Evolutionary conservation across 805 yeast genomes (phyloP).

Genomic region (Candida sanyiensis): DNA sequence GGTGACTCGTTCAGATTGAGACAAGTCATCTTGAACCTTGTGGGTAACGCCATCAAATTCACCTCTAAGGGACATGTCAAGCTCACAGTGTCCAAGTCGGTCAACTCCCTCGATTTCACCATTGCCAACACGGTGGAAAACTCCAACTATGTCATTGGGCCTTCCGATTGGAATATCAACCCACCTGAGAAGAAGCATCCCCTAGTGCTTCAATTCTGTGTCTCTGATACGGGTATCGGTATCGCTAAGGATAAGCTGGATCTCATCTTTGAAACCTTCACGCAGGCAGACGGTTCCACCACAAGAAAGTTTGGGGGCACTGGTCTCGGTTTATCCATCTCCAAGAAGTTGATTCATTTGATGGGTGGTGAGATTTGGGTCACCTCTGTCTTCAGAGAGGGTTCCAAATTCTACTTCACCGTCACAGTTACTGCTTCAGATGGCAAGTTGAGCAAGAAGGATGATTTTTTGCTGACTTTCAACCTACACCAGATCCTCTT

Average conservation of each 20-base stretch:
- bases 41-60: slow-evolving; percentile 87
- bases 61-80: slow-evolving; percentile 80
- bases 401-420: slow-evolving; percentile 80
- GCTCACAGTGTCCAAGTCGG: slow-evolving; percentile 61
- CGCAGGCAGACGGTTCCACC: slow-evolving; percentile 92
- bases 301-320: slow-evolving; percentile 93
- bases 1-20: slow-evolving; percentile 87
- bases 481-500: slow-evolving; percentile 63
- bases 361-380: slow-evolving; percentile 97
- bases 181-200: slow-evolving; percentile 24
- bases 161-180: slow-evolving; percentile 19
- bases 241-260: slow-evolving; percentile 81
- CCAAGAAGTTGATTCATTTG: slow-evolving; percentile 77
- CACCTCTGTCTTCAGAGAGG: slow-evolving; percentile 70
- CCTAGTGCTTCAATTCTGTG: slow-evolving; percentile 72
- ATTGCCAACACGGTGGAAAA: slow-evolving; percentile 23
- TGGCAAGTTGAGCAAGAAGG: slow-evolving; percentile 51
- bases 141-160: slow-evolving; percentile 27
- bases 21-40: slow-evolving; percentile 79
- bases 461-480: slow-evolving; percentile 69
- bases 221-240: slow-evolving; percentile 87
- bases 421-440: slow-evolving; percentile 71
- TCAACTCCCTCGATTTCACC: slow-evolving; percentile 19
- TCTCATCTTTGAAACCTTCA: slow-evolving; percentile 80
- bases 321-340: slow-evolving; percentile 82